Evolutionary conservation across 2,329 filamentous ascomycete genomes (phyloP).

Genomic region (Ilyonectria destructans): DNA sequence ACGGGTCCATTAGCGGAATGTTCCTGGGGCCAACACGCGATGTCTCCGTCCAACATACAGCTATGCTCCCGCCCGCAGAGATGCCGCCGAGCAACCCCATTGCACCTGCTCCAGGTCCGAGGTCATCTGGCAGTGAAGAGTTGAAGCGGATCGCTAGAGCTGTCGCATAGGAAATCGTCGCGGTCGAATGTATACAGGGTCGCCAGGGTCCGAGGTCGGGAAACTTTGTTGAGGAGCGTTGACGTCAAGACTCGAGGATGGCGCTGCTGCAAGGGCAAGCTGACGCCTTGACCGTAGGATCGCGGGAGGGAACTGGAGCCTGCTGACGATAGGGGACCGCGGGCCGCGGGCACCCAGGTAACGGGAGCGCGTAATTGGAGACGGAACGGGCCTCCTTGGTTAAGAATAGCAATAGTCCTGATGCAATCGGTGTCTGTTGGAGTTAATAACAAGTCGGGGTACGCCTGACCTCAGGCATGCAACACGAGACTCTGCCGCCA

Average conservation of each 20-base stretch:
- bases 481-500: slow-evolving; percentile 47
- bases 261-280: slow-evolving; percentile 31
- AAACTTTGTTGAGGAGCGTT: slow-evolving; percentile 28
- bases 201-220: slow-evolving; percentile 4
- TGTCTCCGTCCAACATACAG: slow-evolving; percentile 66
- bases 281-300: slow-evolving; percentile 31
- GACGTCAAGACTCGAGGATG: slow-evolving; percentile 35
- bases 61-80: slow-evolving; percentile 84
- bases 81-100: slow-evolving; percentile 84
- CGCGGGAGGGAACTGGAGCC: slow-evolving; percentile 25
- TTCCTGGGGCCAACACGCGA: background rate
- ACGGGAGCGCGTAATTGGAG: slow-evolving; percentile 23
- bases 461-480: slow-evolving; percentile 48
- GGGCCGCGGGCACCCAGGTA: slow-evolving; percentile 41
- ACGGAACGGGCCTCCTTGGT: background rate
- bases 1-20: slow-evolving; percentile 42
- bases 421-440: slow-evolving; percentile 38
- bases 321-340: slow-evolving; percentile 18
- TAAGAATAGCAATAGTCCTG: slow-evolving; percentile 23
- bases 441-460: slow-evolving; percentile 38
- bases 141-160: slow-evolving; percentile 33
- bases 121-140: slow-evolving; percentile 64
- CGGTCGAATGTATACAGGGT: slow-evolving; percentile 7
- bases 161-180: slow-evolving; percentile 45
- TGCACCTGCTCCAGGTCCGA: slow-evolving; percentile 59